These are phyloP conservation scores for Starmera pachycereana DNA, from an alignment of 805 yeast species.

Conservation along the genomic window DNA sequence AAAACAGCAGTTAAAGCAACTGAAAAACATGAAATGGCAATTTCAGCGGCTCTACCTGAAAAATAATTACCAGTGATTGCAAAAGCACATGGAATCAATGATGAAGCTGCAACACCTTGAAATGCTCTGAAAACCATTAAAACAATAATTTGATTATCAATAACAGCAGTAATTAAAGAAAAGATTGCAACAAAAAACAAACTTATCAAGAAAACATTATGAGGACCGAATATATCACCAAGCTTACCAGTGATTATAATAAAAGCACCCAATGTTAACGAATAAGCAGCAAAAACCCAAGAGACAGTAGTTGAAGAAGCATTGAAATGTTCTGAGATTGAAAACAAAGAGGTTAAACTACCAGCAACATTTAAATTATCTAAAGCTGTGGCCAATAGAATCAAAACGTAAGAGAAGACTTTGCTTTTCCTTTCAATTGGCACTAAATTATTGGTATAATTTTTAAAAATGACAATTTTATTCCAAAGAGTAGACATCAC, in stretches of 20 bases:
- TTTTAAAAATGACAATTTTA: too few species aligned
- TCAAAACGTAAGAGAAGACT: slow-evolving; percentile 5
- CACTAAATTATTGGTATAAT: not conserved
- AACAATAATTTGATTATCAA: slow-evolving; percentile 23
- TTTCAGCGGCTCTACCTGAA: slow-evolving; percentile 18
- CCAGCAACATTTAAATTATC: slow-evolving; percentile 20
- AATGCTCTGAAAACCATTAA: slow-evolving; percentile 33
- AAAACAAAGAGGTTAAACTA: slow-evolving; percentile 12
- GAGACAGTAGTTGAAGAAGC: slow-evolving; percentile 26
- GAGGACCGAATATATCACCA: slow-evolving; percentile 31
- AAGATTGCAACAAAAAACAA: slow-evolving; percentile 15
- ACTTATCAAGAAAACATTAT: slow-evolving; percentile 20
- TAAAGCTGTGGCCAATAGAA: slow-evolving; percentile 8
- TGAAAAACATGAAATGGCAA: slow-evolving; percentile 19
- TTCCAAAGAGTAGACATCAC: too few species aligned
- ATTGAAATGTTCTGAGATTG: slow-evolving; percentile 27
- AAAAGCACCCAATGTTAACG: slow-evolving; percentile 34
- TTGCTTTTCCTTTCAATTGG: slow-evolving; percentile 11
- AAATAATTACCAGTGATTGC: slow-evolving; percentile 23
- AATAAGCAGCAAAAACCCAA: slow-evolving; percentile 35
- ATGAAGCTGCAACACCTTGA: slow-evolving; percentile 35
- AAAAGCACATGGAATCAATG: slow-evolving; percentile 27
- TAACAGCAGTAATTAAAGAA: slow-evolving; percentile 26
- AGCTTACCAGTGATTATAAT: slow-evolving; percentile 32
- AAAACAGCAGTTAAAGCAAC: slow-evolving; percentile 20